These are phyloP conservation scores for Echria macrotheca DNA, from an alignment of 495 filamentous ascomycete genomes.

Conservation along the genomic window DNA sequence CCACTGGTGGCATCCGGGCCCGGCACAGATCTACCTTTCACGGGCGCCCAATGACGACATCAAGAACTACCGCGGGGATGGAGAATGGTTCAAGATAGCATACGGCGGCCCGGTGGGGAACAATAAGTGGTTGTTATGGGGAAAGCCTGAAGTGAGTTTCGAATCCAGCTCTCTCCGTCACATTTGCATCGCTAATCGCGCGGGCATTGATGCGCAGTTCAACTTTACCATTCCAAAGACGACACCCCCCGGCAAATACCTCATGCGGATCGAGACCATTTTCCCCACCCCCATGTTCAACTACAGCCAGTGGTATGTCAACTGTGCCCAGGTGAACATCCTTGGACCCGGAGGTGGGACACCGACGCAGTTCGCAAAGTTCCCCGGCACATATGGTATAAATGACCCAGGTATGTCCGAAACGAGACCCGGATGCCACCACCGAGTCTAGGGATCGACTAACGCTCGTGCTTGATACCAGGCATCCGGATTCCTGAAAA, in stretches of 20 bases:
- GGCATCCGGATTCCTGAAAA: conserved; percentile 5
- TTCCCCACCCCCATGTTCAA: conserved; percentile 15
- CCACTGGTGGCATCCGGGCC: conserved; percentile 12
- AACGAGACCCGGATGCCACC: too few relatives aligned
- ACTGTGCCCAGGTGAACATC: conserved; percentile 19
- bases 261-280: conserved; percentile 43
- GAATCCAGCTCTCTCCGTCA: too few relatives aligned
- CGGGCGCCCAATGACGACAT: conserved; percentile 17
- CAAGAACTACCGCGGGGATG: conserved; percentile 16
- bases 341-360: conserved; percentile 8
- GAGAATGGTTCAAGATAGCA: conserved; percentile 30
- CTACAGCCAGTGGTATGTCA: conserved; percentile 18
- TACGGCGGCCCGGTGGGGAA: conserved; percentile 11
- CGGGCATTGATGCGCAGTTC: too few relatives aligned
- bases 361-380: conserved; percentile 10
- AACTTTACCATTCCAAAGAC: conserved; percentile 34
- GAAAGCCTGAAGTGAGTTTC: too few relatives aligned
- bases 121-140: conserved; percentile 10
- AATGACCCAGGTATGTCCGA: conserved; percentile 15
- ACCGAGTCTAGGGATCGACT: neutral
- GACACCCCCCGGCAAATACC: conserved; percentile 39
- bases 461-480: neutral
- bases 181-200: too few relatives aligned
- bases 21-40: conserved; percentile 19
- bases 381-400: conserved; percentile 15